phyloP scores from a whole-genome alignment of 2,329 filamentous ascomycete genomes.

The Xylariomycetidae sp. region DNA sequence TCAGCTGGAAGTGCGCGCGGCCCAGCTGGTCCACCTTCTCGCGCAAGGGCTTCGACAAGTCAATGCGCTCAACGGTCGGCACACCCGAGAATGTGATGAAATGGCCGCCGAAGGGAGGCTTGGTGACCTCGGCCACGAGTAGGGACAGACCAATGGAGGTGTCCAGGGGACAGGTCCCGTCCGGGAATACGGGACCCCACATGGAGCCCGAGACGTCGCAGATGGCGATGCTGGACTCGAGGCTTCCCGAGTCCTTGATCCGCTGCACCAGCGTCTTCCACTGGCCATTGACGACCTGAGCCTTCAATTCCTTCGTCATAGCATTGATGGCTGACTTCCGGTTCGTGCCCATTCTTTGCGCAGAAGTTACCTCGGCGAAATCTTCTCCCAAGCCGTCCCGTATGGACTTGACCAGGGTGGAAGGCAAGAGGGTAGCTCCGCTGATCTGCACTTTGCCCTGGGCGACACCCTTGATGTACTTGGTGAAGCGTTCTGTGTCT shows the following conservation, averaged over 20 bases:
- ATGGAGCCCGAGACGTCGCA: slow-evolving; percentile 55
- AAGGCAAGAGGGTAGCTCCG: slow-evolving; percentile 47
- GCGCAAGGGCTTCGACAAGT: slow-evolving; percentile 30
- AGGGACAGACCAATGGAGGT: slow-evolving; percentile 51
- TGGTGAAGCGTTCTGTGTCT: slow-evolving; percentile 42
- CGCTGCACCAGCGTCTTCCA: slow-evolving; percentile 54
- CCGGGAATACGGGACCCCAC: slow-evolving; percentile 30
- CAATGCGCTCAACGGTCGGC: slow-evolving; percentile 36
- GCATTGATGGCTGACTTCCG: slow-evolving; percentile 18
- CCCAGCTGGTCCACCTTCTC: slow-evolving; percentile 34
- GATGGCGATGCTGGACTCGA: slow-evolving; percentile 49
- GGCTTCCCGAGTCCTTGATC: slow-evolving; percentile 47
- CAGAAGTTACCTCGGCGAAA: background rate
- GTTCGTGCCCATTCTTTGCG: slow-evolving; percentile 2
- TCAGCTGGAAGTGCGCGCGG: slow-evolving; percentile 31
- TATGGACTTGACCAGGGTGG: background rate
- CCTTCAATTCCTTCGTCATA: slow-evolving; percentile 26
- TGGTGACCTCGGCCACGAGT: slow-evolving; percentile 45
- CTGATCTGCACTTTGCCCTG: slow-evolving; percentile 44
- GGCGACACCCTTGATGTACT: slow-evolving; percentile 43
- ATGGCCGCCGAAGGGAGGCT: slow-evolving; percentile 45
- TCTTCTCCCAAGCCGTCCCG: background rate
- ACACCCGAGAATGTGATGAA: slow-evolving; percentile 48
- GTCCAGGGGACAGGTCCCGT: slow-evolving; percentile 45
- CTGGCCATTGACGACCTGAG: slow-evolving; percentile 40